phyloP scores from a whole-genome alignment of 768 basidiomycete species.

The Termitomyces sp. region DNA sequence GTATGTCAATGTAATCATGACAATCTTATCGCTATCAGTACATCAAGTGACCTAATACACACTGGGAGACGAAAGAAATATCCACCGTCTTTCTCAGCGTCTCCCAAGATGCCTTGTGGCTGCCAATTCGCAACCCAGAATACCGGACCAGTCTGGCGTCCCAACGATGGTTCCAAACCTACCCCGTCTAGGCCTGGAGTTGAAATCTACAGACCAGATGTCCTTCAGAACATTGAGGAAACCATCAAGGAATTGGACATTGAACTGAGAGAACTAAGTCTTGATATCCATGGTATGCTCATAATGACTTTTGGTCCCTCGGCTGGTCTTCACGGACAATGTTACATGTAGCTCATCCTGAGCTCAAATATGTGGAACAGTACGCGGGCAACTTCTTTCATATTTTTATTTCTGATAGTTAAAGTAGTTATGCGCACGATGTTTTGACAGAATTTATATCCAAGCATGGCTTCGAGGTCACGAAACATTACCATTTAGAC shows the following conservation, averaged over 20 bases:
- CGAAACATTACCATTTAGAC: slow-evolving; percentile 51
- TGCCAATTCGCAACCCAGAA: slow-evolving; percentile 8
- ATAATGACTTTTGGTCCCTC: not conserved
- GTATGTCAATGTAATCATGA: too few relatives aligned
- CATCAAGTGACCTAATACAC: not conserved
- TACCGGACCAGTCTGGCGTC: slow-evolving; percentile 34
- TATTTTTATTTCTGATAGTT: not conserved
- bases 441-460: slow-evolving; percentile 61
- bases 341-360: slow-evolving; percentile 51
- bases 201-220: slow-evolving; percentile 47
- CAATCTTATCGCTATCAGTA: not conserved
- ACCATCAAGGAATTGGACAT: slow-evolving; percentile 46
- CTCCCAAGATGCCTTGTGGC: slow-evolving; percentile 8
- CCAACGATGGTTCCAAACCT: slow-evolving; percentile 27
- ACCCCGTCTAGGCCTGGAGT: slow-evolving; percentile 24
- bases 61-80: not conserved
- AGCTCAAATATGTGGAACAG: slow-evolving; percentile 65
- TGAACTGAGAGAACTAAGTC: slow-evolving; percentile 54
- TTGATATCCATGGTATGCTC: slow-evolving; percentile 63
- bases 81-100: not conserved
- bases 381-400: slow-evolving; percentile 21
- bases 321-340: not conserved
- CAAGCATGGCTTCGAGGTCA: slow-evolving; percentile 60
- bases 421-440: slow-evolving; percentile 62
- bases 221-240: slow-evolving; percentile 54